Conservation (phyloP, 176 grass and related monocot genomes). For the Zoysia japonica region DNA sequence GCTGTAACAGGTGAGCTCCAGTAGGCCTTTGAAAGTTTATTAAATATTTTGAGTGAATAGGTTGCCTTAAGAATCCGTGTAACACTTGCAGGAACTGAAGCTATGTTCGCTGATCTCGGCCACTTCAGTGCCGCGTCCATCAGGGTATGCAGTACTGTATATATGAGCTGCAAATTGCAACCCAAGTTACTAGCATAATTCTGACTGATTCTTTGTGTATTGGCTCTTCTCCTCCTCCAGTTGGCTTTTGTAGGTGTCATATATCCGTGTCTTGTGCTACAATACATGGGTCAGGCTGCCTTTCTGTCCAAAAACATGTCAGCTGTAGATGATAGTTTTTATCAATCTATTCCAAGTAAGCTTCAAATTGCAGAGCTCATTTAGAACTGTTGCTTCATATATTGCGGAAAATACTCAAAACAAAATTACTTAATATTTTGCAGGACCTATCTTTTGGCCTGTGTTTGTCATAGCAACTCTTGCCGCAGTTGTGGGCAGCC, state of each 20-base stretch:
- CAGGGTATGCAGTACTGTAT: constrained; percentile 49
- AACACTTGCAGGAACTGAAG: constrained; percentile 62
- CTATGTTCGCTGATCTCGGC: constrained; percentile 88
- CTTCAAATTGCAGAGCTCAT: constrained; percentile 8
- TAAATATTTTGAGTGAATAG: constrained; percentile 29
- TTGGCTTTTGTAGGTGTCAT: constrained; percentile 63
- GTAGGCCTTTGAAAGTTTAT: not conserved
- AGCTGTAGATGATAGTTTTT: constrained; percentile 51
- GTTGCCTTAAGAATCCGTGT: constrained; percentile 4
- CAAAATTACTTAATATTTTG: constrained; percentile 32
- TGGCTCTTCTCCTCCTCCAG: constrained; percentile 20
- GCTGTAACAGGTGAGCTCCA: constrained; percentile 57
- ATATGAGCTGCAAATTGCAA: not conserved
- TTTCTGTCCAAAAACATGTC: constrained; percentile 68
- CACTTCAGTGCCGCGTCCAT: constrained; percentile 69
- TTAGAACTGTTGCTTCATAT: not conserved
- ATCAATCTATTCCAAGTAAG: constrained; percentile 69
- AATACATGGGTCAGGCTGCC: constrained; percentile 82
- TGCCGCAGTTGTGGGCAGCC: constrained; percentile 72
- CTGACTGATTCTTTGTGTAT: not conserved
- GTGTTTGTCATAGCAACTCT: constrained; percentile 71
- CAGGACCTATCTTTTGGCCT: constrained; percentile 75
- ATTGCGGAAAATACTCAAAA: not conserved
- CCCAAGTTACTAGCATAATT: not conserved
- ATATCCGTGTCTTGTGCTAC: constrained; percentile 77